Evolutionary conservation across 2,329 filamentous ascomycete species (phyloP), one percentile per base, ranked within the genome.

Genomic region (Paecilomyces niveus): DNA sequence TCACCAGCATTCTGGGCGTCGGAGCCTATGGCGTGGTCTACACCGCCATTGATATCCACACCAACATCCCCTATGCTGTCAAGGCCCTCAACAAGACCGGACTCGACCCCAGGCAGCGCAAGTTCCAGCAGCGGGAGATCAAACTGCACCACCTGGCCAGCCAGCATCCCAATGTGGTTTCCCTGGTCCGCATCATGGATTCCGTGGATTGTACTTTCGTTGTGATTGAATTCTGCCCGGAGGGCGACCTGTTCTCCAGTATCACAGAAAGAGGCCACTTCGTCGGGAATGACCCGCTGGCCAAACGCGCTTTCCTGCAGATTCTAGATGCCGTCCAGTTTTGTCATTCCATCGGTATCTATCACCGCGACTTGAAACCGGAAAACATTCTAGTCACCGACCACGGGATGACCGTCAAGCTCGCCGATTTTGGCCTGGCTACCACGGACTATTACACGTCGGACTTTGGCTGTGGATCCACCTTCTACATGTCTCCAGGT

Each of bases 401-500:
- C 78, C 82, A 87, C 63, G 93, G 93, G 64, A 85, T 88, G 77
- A 94, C 91, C 35, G 90, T 96, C 71, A 96, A 97, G 80, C 84
- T 99, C 64, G 94, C 93, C 65, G 94, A 99, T 77, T 99, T 99
- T 82, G 94, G 94, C 72, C 85, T 99, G 57, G 94, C 94, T 60
- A 97, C 92, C 24, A 87, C 86, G 59, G 90, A 93, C 64, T 83
- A 86, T 64, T 82, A 88, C 65, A 96, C 93, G 63, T 89, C 92
- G 67, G 94, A 99, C 74, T 97, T 96, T 76, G 94, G 94, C 70
- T 99, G 94, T 74, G 94, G 94, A 63, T 97, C 94, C 32, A 97
- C 93, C 13, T 97, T 97, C 71, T 99, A 99, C 80, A 99, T 97
- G 94, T 96, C 92, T 71, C 94, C 94, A 85, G 93, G 93, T 97